Base-by-base conservation (phyloP, 192 early-diverging fungal species). In the Backusella australiensis region DNA sequence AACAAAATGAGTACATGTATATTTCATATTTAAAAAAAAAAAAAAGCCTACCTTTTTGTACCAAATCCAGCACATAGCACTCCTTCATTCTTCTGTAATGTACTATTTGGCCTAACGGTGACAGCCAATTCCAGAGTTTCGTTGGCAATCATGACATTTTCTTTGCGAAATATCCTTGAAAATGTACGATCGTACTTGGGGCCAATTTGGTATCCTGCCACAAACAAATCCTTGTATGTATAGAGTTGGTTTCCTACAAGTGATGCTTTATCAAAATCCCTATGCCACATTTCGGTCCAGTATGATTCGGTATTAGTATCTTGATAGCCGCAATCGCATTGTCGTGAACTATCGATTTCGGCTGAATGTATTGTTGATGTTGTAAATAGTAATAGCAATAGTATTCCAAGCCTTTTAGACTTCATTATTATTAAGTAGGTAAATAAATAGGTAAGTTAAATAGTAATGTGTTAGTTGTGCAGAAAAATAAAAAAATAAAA, bases 251-350 rank as follows among this genome's bases (percentile, higher is more conserved):
- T 73, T 73, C 34, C 34, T 29, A 63, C 56, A 63, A 63, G 56
- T 26, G 56, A 26, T 63, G 23, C 21, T 17, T 26, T 72, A 3
- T 38, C 4, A 63, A 63, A 77, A 41, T 77, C 71, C 7, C 23
- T 67, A 34, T 66, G 34, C 76, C 76, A 77, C n/a, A 66, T 72
- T 19, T 72, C 38, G 23, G 76, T 77, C 72, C 72, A 73, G 12
- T 36, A 36, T n/a, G 39, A 36, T 12, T 72, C 39, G 2, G 72
- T 52, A 23, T 39, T 39, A 7, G 23, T 63, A 63, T 77, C 71
- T 14, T 36, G 36, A 67, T 36, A 77, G 2, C 76, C 76, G 66
- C 76, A 77, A 26, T 77, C 76, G 52, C 76, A 77, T 63, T 63
- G 56, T 26, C 26, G 21, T 63, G 56, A 29, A 63, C 56, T 63